Percentiles rank a stretch among this genome's conserved stretches.
Evolutionary conservation across 2,329 filamentous ascomycete species (phyloP).

Genomic region (Ophidiomyces ophidiicola): DNA sequence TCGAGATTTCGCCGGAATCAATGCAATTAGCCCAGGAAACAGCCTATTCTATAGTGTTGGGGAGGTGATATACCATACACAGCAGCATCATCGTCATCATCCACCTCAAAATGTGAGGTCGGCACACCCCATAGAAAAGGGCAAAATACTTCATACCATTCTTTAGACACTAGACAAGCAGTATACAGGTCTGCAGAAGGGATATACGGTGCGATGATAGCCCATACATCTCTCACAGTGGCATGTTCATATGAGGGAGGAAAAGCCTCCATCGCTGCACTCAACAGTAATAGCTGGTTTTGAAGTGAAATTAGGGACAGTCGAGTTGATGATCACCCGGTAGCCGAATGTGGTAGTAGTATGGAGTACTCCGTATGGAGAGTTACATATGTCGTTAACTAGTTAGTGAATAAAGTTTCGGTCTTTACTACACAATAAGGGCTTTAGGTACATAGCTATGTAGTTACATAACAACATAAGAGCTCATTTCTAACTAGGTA

Average conservation of each 20-base stretch:
- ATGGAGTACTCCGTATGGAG: too few species aligned
- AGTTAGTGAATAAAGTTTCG: too few species aligned
- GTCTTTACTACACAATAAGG: too few species aligned
- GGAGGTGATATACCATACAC: conserved; percentile 38
- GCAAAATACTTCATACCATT: conserved; percentile 48
- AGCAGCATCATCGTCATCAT: conserved; percentile 48
- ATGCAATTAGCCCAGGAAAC: too few species aligned
- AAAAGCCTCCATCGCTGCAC: conserved; percentile 26
- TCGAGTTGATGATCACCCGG: too few species aligned
- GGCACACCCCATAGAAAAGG: conserved; percentile 52
- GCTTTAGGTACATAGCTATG: too few species aligned
- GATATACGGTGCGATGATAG: conserved; percentile 45
- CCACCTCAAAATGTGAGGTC: conserved; percentile 48
- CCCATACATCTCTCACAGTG: conserved; percentile 43
- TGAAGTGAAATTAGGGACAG: too few species aligned
- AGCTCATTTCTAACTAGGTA: too few species aligned
- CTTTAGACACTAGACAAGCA: conserved; percentile 43
- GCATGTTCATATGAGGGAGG: conserved; percentile 50
- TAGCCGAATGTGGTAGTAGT: too few species aligned
- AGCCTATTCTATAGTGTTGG: too few species aligned
- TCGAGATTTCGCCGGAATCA: too few species aligned
- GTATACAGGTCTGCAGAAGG: conserved; percentile 45
- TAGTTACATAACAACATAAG: too few species aligned
- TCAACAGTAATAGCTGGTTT: not conserved
- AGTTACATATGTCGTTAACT: not conserved